phyloP scores from a whole-genome alignment of 345 rosid genomes.

The Populus ilicifolia region DNA sequence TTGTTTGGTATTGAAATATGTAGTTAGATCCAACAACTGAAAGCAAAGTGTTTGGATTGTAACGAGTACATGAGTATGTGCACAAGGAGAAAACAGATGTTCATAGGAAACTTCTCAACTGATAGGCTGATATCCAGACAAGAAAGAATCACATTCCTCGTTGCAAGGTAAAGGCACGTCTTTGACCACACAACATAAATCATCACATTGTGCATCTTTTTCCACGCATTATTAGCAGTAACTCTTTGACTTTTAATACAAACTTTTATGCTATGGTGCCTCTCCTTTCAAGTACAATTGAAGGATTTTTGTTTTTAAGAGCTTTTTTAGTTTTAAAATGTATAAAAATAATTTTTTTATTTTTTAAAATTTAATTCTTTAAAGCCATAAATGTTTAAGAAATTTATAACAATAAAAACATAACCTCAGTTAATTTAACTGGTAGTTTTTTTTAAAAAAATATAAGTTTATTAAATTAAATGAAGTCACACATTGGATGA shows the following conservation, averaged over 20 bases:
- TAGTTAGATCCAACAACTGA: not conserved
- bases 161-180: not conserved
- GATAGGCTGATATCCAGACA: not conserved
- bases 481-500: too few species aligned
- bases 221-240: not conserved
- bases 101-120: not conserved
- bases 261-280: not conserved
- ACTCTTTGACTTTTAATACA: not conserved
- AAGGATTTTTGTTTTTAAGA: too few species aligned
- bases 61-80: not conserved
- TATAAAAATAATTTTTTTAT: too few species aligned
- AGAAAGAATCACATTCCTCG: not conserved
- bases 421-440: too few species aligned
- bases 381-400: too few species aligned
- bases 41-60: not conserved
- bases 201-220: not conserved
- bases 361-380: too few species aligned
- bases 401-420: too few species aligned
- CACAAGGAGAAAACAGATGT: not conserved
- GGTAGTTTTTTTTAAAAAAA: too few species aligned
- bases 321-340: too few species aligned
- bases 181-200: not conserved
- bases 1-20: too few species aligned
- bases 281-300: too few species aligned
- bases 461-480: too few species aligned